Conservation (phyloP, 2,329 filamentous ascomycete genomes). For the Moelleriella libera region DNA sequence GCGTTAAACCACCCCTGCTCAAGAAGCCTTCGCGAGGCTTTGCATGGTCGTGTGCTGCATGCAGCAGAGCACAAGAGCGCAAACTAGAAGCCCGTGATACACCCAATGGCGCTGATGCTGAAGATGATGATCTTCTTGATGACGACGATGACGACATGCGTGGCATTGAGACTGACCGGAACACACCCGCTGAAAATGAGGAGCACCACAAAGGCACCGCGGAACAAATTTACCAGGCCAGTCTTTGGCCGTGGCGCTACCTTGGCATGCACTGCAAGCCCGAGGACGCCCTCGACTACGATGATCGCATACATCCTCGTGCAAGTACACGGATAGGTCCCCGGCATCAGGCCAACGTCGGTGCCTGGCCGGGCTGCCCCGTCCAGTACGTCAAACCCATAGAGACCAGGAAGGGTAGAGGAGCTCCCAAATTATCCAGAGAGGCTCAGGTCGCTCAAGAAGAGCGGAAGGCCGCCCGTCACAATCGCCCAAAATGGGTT, state of each 20-base stretch:
- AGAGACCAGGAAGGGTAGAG: slow-evolving; percentile 76
- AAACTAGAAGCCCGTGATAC: slow-evolving; percentile 84
- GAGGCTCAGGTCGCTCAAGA: slow-evolving; percentile 72
- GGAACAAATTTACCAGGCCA: slow-evolving; percentile 84
- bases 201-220: slow-evolving; percentile 50
- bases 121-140: slow-evolving; percentile 47
- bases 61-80: slow-evolving; percentile 88
- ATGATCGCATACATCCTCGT: slow-evolving; percentile 92
- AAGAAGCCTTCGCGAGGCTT: slow-evolving; percentile 97
- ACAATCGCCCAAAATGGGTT: slow-evolving; percentile 82
- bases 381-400: slow-evolving; percentile 83
- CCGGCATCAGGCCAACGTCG: slow-evolving; percentile 77
- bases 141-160: slow-evolving; percentile 60
- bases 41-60: slow-evolving; percentile 93
- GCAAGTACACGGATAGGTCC: slow-evolving; percentile 86
- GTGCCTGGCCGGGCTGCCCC: slow-evolving; percentile 71
- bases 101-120: slow-evolving; percentile 57
- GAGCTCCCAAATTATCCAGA: slow-evolving; percentile 64
- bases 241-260: slow-evolving; percentile 93
- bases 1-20: slow-evolving; percentile 76
- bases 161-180: slow-evolving; percentile 41
- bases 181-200: slow-evolving; percentile 49
- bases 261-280: slow-evolving; percentile 89
- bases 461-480: slow-evolving; percentile 64
- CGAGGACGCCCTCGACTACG: slow-evolving; percentile 90